These are phyloP conservation scores for Podospora pseudopauciseta DNA, from an alignment of 495 filamentous ascomycete genomes.

Conservation along the genomic window DNA sequence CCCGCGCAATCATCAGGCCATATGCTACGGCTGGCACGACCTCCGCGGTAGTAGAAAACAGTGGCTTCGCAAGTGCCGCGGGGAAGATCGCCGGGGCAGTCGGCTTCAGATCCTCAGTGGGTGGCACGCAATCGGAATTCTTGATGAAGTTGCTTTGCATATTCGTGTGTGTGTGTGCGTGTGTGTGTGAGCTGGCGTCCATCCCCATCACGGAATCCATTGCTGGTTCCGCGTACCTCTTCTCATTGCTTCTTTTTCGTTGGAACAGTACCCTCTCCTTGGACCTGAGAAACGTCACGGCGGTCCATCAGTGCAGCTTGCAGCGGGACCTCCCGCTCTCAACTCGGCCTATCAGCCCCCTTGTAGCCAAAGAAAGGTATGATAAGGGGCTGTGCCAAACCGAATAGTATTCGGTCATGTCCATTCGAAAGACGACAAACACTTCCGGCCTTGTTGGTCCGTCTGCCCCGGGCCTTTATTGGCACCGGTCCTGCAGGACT, in stretches of 20 bases:
- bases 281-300: not conserved
- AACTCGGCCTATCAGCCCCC: slow-evolving; percentile 6
- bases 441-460: slow-evolving; percentile 13
- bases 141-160: slow-evolving; percentile 17
- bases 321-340: slow-evolving; percentile 17
- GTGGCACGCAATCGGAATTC: not conserved
- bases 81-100: slow-evolving; percentile 7
- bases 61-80: slow-evolving; percentile 6
- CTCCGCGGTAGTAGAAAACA: slow-evolving; percentile 4
- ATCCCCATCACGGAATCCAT: not conserved
- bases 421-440: not conserved
- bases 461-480: slow-evolving; percentile 13
- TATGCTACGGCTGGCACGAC: not conserved
- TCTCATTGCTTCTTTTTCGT: not conserved
- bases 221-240: not conserved
- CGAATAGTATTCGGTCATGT: not conserved
- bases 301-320: slow-evolving; percentile 1
- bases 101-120: not conserved
- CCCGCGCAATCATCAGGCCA: slow-evolving; percentile 11
- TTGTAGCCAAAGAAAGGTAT: not conserved
- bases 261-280: not conserved
- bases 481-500: not conserved
- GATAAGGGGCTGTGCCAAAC: not conserved
- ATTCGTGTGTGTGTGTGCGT: slow-evolving; percentile 4
- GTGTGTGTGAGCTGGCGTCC: slow-evolving; percentile 2